Percentiles rank a stretch among this genome's conserved stretches.
phyloP scores from a whole-genome alignment of 306 rosid genomes.

The Sechiopsis laciniata region DNA sequence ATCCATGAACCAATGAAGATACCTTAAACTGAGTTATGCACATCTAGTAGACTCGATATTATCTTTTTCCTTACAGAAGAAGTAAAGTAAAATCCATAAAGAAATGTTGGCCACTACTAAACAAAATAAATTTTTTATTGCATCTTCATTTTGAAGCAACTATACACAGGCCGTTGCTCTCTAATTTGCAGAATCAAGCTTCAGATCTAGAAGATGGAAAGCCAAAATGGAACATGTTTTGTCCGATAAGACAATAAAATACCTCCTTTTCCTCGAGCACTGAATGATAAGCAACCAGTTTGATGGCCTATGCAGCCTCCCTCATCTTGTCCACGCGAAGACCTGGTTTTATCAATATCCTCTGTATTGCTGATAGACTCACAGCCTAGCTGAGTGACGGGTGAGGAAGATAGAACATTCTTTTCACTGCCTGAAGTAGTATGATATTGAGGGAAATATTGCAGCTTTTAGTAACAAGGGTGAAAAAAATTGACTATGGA shows the following conservation, averaged over 20 bases:
- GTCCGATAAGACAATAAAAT: constrained; percentile 20
- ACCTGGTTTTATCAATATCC: constrained; percentile 19
- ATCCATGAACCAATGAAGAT: neutral
- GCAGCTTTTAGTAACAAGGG: constrained; percentile 14
- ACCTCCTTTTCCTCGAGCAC: constrained; percentile 74
- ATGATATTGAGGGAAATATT: constrained; percentile 25
- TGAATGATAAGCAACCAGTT: constrained; percentile 53
- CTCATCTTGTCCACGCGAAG: constrained; percentile 26
- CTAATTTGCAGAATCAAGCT: constrained; percentile 9
- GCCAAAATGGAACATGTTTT: neutral
- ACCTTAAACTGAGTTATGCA: neutral
- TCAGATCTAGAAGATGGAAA: constrained; percentile 2
- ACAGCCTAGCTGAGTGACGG: constrained; percentile 44
- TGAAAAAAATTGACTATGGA: neutral
- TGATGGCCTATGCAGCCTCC: constrained; percentile 27
- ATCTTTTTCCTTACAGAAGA: neutral
- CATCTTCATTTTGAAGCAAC: constrained; percentile 11
- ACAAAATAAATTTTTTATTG: neutral
- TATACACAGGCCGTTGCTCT: neutral
- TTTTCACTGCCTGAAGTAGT: constrained; percentile 35
- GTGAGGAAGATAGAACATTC: constrained; percentile 26
- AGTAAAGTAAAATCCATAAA: neutral
- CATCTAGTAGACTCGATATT: neutral
- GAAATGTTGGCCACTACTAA: neutral
- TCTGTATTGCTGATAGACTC: constrained; percentile 31